A percentile compares a stretch with the other conserved stretches of the same genome.
Conservation (phyloP, 2,329 filamentous ascomycete species). For the Mycocentrospora acerina region DNA sequence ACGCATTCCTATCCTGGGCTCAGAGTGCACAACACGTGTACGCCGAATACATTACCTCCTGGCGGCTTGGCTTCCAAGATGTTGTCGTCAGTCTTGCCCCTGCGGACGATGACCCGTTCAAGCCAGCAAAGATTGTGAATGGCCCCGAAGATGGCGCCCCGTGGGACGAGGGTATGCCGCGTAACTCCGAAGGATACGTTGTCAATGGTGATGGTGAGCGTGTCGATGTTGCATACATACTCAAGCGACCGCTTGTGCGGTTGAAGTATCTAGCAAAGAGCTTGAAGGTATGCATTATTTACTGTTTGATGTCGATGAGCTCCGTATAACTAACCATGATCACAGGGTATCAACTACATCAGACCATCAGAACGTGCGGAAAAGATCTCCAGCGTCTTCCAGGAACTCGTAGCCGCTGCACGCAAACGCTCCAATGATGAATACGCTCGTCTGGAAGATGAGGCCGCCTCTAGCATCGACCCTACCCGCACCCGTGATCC, state of each 20-base stretch:
- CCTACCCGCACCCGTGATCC: constrained; percentile 77
- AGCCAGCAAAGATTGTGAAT: constrained; percentile 39
- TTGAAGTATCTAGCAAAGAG: constrained; percentile 86
- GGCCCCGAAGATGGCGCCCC: constrained; percentile 52
- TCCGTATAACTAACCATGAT: constrained; percentile 30
- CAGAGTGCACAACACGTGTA: constrained; percentile 77
- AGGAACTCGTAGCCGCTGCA: constrained; percentile 73
- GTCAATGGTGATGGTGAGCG: constrained; percentile 77
- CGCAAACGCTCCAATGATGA: constrained; percentile 74
- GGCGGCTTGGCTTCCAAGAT: constrained; percentile 92
- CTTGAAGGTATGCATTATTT: constrained; percentile 60
- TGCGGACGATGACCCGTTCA: constrained; percentile 62
- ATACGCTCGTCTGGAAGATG: constrained; percentile 73
- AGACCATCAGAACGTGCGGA: constrained; percentile 59
- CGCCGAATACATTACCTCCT: constrained; percentile 79
- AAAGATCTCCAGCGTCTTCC: constrained; percentile 63
- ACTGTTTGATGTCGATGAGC: not conserved
- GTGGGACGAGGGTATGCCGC: constrained; percentile 57
- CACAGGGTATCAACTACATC: constrained; percentile 59
- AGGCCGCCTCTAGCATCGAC: constrained; percentile 83
- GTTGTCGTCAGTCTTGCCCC: constrained; percentile 91
- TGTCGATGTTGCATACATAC: constrained; percentile 88
- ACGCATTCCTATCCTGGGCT: constrained; percentile 78
- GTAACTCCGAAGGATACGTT: constrained; percentile 62
- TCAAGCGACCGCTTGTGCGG: constrained; percentile 85